These are phyloP conservation scores for Vigna hirtella DNA, from an alignment of 306 rosid species.

Conservation along the genomic window DNA sequence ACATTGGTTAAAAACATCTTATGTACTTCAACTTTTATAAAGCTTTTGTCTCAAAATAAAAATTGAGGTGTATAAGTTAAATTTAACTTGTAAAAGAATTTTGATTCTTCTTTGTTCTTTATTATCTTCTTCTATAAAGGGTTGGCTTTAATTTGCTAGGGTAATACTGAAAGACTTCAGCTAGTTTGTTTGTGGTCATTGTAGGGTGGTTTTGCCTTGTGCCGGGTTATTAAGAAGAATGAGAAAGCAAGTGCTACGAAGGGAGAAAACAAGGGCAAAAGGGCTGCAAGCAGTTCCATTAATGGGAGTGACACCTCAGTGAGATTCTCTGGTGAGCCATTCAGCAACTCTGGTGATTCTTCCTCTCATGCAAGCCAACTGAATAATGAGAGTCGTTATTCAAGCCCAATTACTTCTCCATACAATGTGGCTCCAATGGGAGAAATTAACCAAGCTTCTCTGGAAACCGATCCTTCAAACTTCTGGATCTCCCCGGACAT, in stretches of 20 bases:
- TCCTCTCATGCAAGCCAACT: constrained; percentile 56
- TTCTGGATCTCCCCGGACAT: constrained; percentile 73
- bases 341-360: constrained; percentile 54
- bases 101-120: neutral
- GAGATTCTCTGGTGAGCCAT: constrained; percentile 45
- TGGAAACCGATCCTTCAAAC: constrained; percentile 56
- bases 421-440: constrained; percentile 53
- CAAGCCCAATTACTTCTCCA: constrained; percentile 58
- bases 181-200: neutral
- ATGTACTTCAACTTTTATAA: neutral
- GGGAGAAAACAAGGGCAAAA: constrained; percentile 57
- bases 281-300: constrained; percentile 50
- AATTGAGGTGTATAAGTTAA: neutral
- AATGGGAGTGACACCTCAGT: constrained; percentile 51
- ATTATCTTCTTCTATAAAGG: neutral
- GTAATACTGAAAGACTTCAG: constrained; percentile 21
- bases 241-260: constrained; percentile 56
- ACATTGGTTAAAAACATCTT: neutral
- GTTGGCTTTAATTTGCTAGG: neutral
- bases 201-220: constrained; percentile 84
- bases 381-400: constrained; percentile 54
- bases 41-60: neutral
- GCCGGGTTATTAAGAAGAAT: constrained; percentile 82
- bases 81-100: neutral
- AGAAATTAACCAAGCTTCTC: constrained; percentile 53